phyloP scores from a whole-genome alignment of 768 basidiomycete genomes.

The Tylopilus subfusipes region DNA sequence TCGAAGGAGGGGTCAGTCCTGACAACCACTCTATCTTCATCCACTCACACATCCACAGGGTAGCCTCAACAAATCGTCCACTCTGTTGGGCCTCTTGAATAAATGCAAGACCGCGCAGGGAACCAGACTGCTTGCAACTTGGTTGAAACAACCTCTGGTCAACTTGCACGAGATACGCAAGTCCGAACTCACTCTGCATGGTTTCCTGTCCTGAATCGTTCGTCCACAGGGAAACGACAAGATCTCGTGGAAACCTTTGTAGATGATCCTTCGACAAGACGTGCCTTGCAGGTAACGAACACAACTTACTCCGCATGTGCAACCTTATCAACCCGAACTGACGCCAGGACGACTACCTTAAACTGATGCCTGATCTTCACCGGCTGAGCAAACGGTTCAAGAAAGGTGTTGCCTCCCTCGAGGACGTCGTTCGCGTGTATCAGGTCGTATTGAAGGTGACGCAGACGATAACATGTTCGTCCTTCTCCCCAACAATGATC shows the following conservation, averaged over 20 bases:
- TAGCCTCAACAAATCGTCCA: constrained; percentile 73
- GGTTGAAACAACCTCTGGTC: constrained; percentile 95
- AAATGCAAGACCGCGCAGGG: constrained; percentile 97
- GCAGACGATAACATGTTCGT: neutral
- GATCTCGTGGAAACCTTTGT: constrained; percentile 84
- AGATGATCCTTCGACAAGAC: constrained; percentile 69
- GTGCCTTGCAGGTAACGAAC: constrained; percentile 64
- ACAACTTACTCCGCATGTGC: neutral
- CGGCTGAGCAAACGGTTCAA: constrained; percentile 91
- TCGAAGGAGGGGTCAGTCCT: constrained; percentile 41
- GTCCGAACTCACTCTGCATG: constrained; percentile 26
- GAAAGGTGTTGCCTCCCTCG: constrained; percentile 75
- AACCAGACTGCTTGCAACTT: constrained; percentile 77
- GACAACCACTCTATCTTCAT: neutral
- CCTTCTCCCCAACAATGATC: neutral
- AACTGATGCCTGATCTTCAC: constrained; percentile 90
- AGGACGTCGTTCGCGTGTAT: constrained; percentile 94
- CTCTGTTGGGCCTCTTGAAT: constrained; percentile 85
- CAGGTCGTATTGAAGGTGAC: constrained; percentile 83
- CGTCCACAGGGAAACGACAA: constrained; percentile 69
- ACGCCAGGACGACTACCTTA: constrained; percentile 78
- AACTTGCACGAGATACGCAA: constrained; percentile 90
- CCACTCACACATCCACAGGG: constrained; percentile 35
- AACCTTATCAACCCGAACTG: neutral
- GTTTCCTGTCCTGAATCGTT: neutral